These are phyloP conservation scores for Lobosporangium transversale DNA, from an alignment of 192 early-diverging fungal species.

Conservation along the genomic window DNA sequence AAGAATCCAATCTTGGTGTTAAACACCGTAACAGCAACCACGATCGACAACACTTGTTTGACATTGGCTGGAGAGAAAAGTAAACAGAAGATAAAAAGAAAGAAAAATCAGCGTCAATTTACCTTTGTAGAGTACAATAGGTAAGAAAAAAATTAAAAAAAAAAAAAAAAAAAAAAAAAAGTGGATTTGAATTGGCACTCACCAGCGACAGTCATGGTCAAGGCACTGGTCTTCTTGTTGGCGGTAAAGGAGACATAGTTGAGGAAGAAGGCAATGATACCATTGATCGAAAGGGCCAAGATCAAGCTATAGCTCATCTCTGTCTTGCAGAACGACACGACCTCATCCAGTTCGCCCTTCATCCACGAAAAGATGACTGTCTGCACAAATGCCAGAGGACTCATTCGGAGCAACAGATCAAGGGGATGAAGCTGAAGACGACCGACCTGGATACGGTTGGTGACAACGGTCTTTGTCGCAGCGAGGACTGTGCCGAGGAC, in stretches of 20 bases:
- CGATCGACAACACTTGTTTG: constrained; percentile 78
- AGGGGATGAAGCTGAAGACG: constrained; percentile 81
- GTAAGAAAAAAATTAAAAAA: too few species aligned
- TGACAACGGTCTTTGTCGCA: constrained; percentile 84
- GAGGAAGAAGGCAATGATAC: constrained; percentile 84
- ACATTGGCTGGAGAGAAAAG: constrained; percentile 78
- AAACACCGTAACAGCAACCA: constrained; percentile 69
- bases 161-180: background rate
- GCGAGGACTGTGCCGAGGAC: constrained; percentile 82
- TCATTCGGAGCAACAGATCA: constrained; percentile 83
- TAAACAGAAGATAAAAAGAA: too few species aligned
- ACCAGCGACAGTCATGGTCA: constrained; percentile 83
- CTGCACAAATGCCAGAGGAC: constrained; percentile 80
- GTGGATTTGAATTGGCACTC: constrained; percentile 23
- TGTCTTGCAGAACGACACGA: constrained; percentile 51
- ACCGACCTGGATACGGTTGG: constrained; percentile 84
- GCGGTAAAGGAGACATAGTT: constrained; percentile 88
- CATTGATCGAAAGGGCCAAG: constrained; percentile 76
- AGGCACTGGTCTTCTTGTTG: constrained; percentile 86
- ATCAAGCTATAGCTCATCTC: constrained; percentile 55
- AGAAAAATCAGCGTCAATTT: too few species aligned
- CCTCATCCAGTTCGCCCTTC: constrained; percentile 70
- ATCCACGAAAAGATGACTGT: constrained; percentile 69
- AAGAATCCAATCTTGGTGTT: constrained; percentile 66
- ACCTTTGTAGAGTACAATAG: too few species aligned